phyloP scores from a whole-genome alignment of 1,284 basidiomycete genomes.

The Ceratobasidium sp. region DNA sequence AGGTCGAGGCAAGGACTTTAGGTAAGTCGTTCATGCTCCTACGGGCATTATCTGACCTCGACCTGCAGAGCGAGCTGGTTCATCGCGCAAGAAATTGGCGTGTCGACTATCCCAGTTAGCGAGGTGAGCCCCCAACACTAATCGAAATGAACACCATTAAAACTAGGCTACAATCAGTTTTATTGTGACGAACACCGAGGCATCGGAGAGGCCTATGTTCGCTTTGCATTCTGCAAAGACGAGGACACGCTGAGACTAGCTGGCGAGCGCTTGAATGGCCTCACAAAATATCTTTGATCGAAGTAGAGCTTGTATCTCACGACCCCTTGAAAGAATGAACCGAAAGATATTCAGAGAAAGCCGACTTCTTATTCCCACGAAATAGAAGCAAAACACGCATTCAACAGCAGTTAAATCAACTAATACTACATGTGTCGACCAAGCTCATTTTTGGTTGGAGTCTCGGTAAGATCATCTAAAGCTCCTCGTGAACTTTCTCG shows the following conservation, averaged over 20 bases:
- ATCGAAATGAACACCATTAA: not conserved
- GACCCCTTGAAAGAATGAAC: not conserved
- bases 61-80: slow-evolving; percentile 83
- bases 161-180: slow-evolving; percentile 66
- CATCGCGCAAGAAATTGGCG: slow-evolving; percentile 86
- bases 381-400: not conserved
- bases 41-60: slow-evolving; percentile 32
- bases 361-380: not conserved
- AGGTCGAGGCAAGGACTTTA: slow-evolving; percentile 89
- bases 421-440: slow-evolving; percentile 32
- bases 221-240: slow-evolving; percentile 96
- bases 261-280: slow-evolving; percentile 75
- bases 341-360: not conserved
- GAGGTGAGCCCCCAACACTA: slow-evolving; percentile 67
- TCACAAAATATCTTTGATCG: slow-evolving; percentile 72
- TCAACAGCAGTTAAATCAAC: slow-evolving; percentile 28
- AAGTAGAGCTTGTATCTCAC: slow-evolving; percentile 21
- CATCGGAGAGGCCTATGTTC: slow-evolving; percentile 86
- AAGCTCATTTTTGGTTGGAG: slow-evolving; percentile 19
- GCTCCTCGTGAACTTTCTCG: slow-evolving; percentile 39
- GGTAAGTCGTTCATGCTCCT: slow-evolving; percentile 59
- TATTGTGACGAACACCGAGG: slow-evolving; percentile 85
- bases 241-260: slow-evolving; percentile 81
- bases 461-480: slow-evolving; percentile 37
- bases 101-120: slow-evolving; percentile 93